Conservation (phyloP, 495 filamentous ascomycete genomes). For the Neohortaea acidophila region DNA sequence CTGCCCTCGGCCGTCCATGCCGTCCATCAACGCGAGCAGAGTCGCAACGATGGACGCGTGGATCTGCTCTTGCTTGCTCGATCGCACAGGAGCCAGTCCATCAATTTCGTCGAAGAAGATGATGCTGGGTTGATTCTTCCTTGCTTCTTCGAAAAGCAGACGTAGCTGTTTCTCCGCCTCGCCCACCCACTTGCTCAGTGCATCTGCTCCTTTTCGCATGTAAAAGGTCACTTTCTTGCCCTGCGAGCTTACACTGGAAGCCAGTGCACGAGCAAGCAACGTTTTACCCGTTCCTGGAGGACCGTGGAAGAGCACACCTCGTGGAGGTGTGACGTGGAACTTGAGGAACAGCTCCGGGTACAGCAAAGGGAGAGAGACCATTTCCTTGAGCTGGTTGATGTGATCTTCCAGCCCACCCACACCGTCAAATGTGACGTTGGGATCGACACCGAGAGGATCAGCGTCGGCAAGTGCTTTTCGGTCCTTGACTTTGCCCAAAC, state of each 20-base stretch:
- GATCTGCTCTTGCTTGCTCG: constrained; percentile 95
- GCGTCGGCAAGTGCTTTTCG: constrained; percentile 70
- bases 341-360: constrained; percentile 90
- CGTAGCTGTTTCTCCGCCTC: constrained; percentile 91
- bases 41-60: constrained; percentile 97
- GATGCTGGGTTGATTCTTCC: constrained; percentile 89
- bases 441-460: constrained; percentile 82
- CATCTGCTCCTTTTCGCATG: constrained; percentile 97
- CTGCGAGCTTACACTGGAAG: constrained; percentile 62
- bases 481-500: constrained; percentile 81
- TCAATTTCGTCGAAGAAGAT: constrained; percentile 99
- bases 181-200: constrained; percentile 95
- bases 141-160: constrained; percentile 85
- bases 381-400: constrained; percentile 92
- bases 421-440: constrained; percentile 78
- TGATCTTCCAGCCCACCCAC: constrained; percentile 84
- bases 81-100: constrained; percentile 82
- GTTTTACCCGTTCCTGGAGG: constrained; percentile 97
- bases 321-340: constrained; percentile 82
- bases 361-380: constrained; percentile 83
- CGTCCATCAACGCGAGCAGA: constrained; percentile 89
- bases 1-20: constrained; percentile 95
- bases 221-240: constrained; percentile 94
- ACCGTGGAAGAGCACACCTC: constrained; percentile 91
- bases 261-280: constrained; percentile 76